phyloP scores from a whole-genome alignment of 352 stramenopile species.

The Pythium rishiriense region DNA sequence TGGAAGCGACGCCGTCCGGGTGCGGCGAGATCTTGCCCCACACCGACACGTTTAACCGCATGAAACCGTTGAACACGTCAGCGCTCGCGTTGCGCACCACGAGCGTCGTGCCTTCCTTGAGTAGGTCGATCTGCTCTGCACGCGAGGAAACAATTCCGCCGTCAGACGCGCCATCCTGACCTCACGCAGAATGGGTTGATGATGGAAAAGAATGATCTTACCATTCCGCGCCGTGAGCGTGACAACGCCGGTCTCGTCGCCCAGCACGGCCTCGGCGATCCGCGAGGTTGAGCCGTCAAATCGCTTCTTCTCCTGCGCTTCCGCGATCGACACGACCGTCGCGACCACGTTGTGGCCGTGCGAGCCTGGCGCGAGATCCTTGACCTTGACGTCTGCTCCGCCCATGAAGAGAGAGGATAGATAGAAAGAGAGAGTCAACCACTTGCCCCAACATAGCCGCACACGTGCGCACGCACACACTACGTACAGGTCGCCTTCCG shows the following conservation, averaged over 20 bases:
- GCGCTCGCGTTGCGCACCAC: conserved; percentile 83
- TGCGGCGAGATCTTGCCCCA: conserved; percentile 79
- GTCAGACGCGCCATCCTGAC: background rate
- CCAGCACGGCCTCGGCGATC: conserved; percentile 75
- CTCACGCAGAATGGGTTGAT: background rate
- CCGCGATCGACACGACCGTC: conserved; percentile 62
- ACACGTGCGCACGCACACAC: background rate
- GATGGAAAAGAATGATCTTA: conserved; percentile 24
- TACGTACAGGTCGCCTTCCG: conserved; percentile 29
- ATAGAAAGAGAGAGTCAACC: background rate
- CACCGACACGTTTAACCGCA: conserved; percentile 83
- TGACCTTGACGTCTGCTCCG: conserved; percentile 83
- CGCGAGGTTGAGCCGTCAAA: conserved; percentile 66
- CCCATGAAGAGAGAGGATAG: no score
- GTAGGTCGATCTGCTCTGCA: conserved; percentile 76
- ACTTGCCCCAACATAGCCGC: background rate
- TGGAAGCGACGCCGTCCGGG: conserved; percentile 76
- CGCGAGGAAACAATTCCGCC: conserved; percentile 10
- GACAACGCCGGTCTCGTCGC: conserved; percentile 82
- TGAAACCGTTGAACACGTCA: conserved; percentile 85
- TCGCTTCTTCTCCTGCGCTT: conserved; percentile 64
- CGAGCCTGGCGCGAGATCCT: conserved; percentile 68
- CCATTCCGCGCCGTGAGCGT: conserved; percentile 81
- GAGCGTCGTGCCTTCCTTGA: conserved; percentile 53
- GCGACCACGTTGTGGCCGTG: conserved; percentile 84